Base-by-base conservation (phyloP, 1,139 yeast species). In the Suhomyces taliae region DNA sequence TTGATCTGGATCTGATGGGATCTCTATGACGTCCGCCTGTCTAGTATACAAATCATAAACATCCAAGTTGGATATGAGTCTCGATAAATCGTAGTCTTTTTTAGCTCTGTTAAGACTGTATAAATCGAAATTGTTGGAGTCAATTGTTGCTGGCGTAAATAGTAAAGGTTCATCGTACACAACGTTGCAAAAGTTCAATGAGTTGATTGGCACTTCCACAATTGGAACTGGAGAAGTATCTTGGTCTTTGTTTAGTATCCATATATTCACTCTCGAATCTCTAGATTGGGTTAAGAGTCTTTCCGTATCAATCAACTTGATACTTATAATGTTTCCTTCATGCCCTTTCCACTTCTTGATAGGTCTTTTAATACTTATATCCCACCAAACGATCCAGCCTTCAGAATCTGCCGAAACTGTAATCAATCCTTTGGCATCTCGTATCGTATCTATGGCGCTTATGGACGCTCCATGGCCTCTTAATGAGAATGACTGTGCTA, bases 131-230 rank as follows among this genome's bases (percentile, higher is more conserved):
- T 71, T 69, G 44, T 79, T 74, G 1, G 87, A 79, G 53, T 79
- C 77, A 7, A 66, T 58, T 0, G 85, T 74, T 14, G 81, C 78
- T 0, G 87, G 85, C 0, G 85, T 74, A 7, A 79, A 57, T 35
- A 82, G 53, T 7, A 52, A 50, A 8, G 66, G 60, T 1, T 54
- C 55, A 4, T 49, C 46, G 7, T 69, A 55, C 19, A 63, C 77
- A 29, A 82, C 76, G 54, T 82, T 82, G 50, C 83, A 70, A 56
- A 79, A 83, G 56, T 82, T 82, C 53, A 82, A 63, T 1, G 82
- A 62, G 58, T 83, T 83, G 19, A 81, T 79, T 0, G 87, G 86
- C 45, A 81, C 61, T 33, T 74, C 73, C 45, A 69, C 49, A 19
- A 19, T 19, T 19, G 32, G 9, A 33, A 34, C 38, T n/a, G 41